Evolutionary conservation across 805 yeast genomes (phyloP), one percentile per base, ranked within the genome.

Genomic region (Candida jianshihensis): DNA sequence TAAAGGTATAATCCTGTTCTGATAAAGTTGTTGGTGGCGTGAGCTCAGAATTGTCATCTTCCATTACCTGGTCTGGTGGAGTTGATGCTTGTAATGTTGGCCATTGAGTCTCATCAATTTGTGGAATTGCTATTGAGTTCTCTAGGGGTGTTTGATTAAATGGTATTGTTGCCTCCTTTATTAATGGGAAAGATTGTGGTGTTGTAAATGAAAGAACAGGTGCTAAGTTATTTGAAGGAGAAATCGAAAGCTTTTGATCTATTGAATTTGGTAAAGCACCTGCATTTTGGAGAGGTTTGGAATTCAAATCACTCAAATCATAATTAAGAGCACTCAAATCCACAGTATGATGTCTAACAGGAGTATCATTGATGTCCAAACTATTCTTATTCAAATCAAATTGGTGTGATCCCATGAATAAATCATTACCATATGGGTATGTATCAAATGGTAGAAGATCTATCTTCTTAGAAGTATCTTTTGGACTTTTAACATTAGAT

Each of bases 291-390:
- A 20, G 22, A 20, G 9, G 9, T 24, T 24, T 24, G 26, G 26
- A 7, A 24, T 31, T 40, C 31, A 46, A 33, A 15, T 47, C 49
- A 5, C 33, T 17, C 6, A 44, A 24, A 14, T 45, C 49, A n/a
- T 47, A 33, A 2, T 36, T 39, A 31, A 41, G 31, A 13, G 38
- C 16, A 6, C 50, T 44, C 19, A 51, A 29, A 18, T 51, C 56
- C 10, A 51, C 22, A 19, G 52, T 48, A 30, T 51, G 55, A 19
- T 48, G 55, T 45, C 56, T 51, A 36, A 44, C 26, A 21, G 52
- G 47, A 0, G 46, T 39, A 19, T 39, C 26, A 16, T 49, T 49
- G 31, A 51, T 49, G 26, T 51, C 54, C 20, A 51, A 28, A 26
- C 46, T 44, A 38, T 47, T 43, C 15, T 41, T 36, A 33, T 46